Base-by-base conservation (phyloP, 2,329 filamentous ascomycete species). In the Fusarium sp. region DNA sequence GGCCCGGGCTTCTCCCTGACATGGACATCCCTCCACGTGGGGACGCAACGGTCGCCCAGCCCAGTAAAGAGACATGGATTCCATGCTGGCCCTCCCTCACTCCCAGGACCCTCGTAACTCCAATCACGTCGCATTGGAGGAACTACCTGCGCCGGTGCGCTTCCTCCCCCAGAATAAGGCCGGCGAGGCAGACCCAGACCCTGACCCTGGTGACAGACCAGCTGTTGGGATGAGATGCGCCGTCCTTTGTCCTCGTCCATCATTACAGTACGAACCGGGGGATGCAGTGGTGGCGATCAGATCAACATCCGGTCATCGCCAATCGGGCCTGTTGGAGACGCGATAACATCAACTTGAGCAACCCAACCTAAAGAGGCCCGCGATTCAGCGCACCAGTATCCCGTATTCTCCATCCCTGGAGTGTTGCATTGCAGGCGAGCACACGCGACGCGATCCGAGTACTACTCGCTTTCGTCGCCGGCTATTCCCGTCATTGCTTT, bases 121-220 rank as follows among this genome's bases (percentile, higher is more conserved):
- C 64, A 66, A 57, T 60, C 27, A 70, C 32, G 54, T 73, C 58
- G 66, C 40, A 75, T 75, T 72, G 50, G 59, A 63, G 63, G 59
- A 69, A 54, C 60, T 67, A 32, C 33, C 12, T 35, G 10, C 57
- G 35, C 58, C 56, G 45, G 33, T 54, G 27, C 54, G 37, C 37
- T n/a, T 32, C 45, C 58, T 20, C 38, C 59, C 61, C 38, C 57
- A 47, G 38, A 54, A 61, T 25, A 61, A 61, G 40, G 32, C 54
- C 43, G 63, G 38, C 43, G 56, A 52, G 35, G 62, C 33, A 4
- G 54, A 57, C 62, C 58, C 33, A 4, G 54, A 57, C 62, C 58
- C 63, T 63, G 63, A 40, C 60, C 63, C 63, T 40, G 45, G 67
- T 20, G 47, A n/a, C 27, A 54, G 47, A 54, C 47, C 47, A 54